Evolutionary conservation across 208 protist species (phyloP), one percentile per base, ranked within the genome.

Genomic region (Phytomonas sp.): DNA sequence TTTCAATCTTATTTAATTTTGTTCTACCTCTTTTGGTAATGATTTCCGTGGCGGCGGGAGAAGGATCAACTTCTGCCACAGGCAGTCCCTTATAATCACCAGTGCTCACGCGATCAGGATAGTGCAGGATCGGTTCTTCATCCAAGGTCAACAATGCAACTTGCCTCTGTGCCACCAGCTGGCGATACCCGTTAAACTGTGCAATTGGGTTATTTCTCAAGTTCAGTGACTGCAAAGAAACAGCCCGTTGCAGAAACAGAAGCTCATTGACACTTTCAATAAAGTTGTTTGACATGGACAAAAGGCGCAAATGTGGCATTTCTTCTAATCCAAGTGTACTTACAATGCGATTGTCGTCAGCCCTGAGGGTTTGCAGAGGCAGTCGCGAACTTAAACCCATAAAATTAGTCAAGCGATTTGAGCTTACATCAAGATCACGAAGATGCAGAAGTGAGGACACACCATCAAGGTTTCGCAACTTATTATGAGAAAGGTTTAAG

Each of bases 401-500:
- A 11, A 96, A 72, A 29, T 62, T 82, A 5, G 70, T 62, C 20
- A 96, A 80, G 2, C 80, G 73, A 72, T 96, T 96, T 64, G 80
- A 73, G 70, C 83, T 83, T 29, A 94, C 83, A 60, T 96, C 83
- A 46, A 96, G 74, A 71, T 89, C 82, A 0, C 81, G 78, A 59
- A 96, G 73, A 61, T 87, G 78, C 17, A 78, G 66, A n/a, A 96
- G 82, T 15, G 69, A 63, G 8, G 70, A 60, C n/a, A 96, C 61
- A 26, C 68, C 74, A 20, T 91, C 87, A 23, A 96, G 73, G 34
- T 80, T 79, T 29, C 43, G 28, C 9, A 96, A 74, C 28, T 79
- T 72, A 74, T 96, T 96, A 77, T 94, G 83, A 0, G 83, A 77
- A 4, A 96, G 40, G 72, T 96, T 78, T 37, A 96, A 71, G 28